Percentiles rank a stretch among this genome's conserved stretches.
Conservation (phyloP, 352 stramenopile species). For the Globisporangium splendens region DNA sequence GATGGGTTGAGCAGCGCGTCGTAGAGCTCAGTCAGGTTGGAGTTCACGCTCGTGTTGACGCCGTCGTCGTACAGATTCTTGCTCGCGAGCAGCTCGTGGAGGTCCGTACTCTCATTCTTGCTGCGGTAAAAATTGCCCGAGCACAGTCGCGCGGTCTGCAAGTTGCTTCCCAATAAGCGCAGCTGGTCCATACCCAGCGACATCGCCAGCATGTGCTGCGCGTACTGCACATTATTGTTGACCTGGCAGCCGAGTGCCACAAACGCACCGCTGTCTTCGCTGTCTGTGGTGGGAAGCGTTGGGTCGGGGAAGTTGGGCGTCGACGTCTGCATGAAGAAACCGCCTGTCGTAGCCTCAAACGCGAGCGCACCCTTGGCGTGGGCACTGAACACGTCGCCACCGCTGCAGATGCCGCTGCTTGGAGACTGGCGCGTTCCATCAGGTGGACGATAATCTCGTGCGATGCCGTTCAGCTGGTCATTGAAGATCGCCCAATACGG, state of each 20-base stretch:
- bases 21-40: slow-evolving; percentile 38
- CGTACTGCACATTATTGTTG: slow-evolving; percentile 78
- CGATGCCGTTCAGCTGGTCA: slow-evolving; percentile 74
- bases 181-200: slow-evolving; percentile 48
- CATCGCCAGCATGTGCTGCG: slow-evolving; percentile 66
- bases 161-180: slow-evolving; percentile 31
- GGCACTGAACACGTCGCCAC: slow-evolving; percentile 54
- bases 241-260: slow-evolving; percentile 64
- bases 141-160: slow-evolving; percentile 63
- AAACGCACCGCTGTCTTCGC: slow-evolving; percentile 27
- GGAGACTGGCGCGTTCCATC: not conserved
- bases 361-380: slow-evolving; percentile 70
- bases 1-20: slow-evolving; percentile 40
- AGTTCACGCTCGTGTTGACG: slow-evolving; percentile 21
- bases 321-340: slow-evolving; percentile 74
- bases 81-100: slow-evolving; percentile 41
- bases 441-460: slow-evolving; percentile 21
- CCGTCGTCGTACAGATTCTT: slow-evolving; percentile 35
- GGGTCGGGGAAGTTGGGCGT: slow-evolving; percentile 78
- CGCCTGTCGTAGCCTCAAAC: slow-evolving; percentile 40
- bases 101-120: slow-evolving; percentile 7
- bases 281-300: slow-evolving; percentile 18
- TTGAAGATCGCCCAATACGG: slow-evolving; percentile 78
- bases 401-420: slow-evolving; percentile 35
- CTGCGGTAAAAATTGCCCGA: slow-evolving; percentile 61